Percentiles rank a stretch among this genome's conserved stretches.
Evolutionary conservation across 257 asterid genomes (phyloP).

Genomic region (Solanum ossicruentum): DNA sequence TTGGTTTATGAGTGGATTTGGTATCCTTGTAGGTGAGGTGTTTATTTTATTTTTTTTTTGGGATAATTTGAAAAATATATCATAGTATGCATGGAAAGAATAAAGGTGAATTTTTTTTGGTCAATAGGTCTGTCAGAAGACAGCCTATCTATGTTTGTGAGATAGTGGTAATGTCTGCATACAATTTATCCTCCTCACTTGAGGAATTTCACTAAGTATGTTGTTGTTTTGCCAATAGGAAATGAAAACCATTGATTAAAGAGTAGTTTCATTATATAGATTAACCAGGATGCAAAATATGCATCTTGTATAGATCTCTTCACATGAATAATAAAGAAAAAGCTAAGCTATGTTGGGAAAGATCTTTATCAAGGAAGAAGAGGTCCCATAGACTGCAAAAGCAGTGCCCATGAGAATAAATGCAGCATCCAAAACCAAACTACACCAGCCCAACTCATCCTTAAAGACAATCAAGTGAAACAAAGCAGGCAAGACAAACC

Average conservation of each 20-base stretch:
- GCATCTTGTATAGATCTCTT: background rate
- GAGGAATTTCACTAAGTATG: rapidly evolving
- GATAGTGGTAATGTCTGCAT: too few species aligned
- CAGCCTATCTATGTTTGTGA: too few species aligned
- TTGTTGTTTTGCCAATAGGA: background rate
- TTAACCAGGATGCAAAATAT: background rate
- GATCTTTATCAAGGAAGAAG: slow-evolving; percentile 13
- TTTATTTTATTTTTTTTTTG: background rate
- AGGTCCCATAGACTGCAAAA: slow-evolving; percentile 13
- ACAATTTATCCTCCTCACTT: too few species aligned
- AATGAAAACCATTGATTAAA: background rate
- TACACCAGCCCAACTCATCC: slow-evolving; percentile 32
- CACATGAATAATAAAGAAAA: background rate
- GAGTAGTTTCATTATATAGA: background rate
- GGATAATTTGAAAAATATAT: background rate
- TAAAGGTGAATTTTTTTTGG: background rate
- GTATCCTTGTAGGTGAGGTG: background rate
- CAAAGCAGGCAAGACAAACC: slow-evolving; percentile 63
- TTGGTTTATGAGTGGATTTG: background rate
- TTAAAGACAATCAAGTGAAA: slow-evolving; percentile 55
- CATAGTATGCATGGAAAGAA: background rate
- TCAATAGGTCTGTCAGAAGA: too few species aligned
- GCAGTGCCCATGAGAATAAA: slow-evolving; percentile 8
- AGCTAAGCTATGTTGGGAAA: background rate
- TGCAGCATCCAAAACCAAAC: slow-evolving; percentile 7